Evolutionary conservation across 345 rosid species (phyloP), one percentile per base, ranked within the genome.

Genomic region (Acer negundo): DNA sequence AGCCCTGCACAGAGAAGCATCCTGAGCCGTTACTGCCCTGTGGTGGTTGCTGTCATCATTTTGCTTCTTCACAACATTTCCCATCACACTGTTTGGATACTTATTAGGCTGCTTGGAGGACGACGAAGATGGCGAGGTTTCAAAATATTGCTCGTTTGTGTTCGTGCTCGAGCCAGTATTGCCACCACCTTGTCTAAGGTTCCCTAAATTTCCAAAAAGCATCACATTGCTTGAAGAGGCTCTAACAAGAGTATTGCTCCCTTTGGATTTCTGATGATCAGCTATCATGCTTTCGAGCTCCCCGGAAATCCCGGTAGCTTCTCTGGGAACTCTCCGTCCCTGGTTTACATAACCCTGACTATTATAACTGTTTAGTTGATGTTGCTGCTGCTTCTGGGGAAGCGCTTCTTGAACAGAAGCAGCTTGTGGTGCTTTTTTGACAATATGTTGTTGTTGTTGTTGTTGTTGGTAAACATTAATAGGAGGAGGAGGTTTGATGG

Each of bases 171-270:
- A 17, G 0, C n/a, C n/a, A 53, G 16, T 53, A 11, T 13, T 56
- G 7, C 83, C 87, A 61, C 88, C 94, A 1, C 82, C 77, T 67
- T 91, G 94, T 78, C 91, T 86, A 78, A 95, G 24, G 80, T 93
- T 95, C 0, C 99, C 99, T 62, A 96, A 88, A 77, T 90, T 90
- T 0, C 97, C 91, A 12, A 6, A 83, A 31, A 96, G 81, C 97
- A 92, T 92, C 0, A 94, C 85, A 49, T 95, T 95, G 73, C 97
- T 81, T 2, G 99, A 96, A 0, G 99, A 92, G 16, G 98, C 99
- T 40, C 98, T 87, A 40, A 96, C 94, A 23, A 96, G 78, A 0
- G 76, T 84, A 44, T 69, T 82, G 46, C 76, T 64, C 72, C 94
- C 94, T 75, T 68, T 85, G 1, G 81, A 56, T 78, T 88, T 91